Base-by-base conservation (phyloP, 2,329 filamentous ascomycete species). In the Penicillium sp. region DNA sequence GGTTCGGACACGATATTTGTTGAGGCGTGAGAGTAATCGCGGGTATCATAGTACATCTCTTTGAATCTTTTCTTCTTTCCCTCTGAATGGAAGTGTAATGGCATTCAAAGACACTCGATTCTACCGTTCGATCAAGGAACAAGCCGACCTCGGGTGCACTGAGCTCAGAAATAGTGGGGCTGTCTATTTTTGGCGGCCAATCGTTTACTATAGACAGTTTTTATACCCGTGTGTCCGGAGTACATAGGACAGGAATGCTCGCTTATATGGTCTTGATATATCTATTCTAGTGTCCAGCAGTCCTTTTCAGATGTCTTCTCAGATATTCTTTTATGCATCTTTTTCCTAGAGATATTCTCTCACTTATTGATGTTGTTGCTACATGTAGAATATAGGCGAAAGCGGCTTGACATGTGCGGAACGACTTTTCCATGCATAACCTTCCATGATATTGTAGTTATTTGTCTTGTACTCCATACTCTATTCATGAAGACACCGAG, bases 131-230 rank as follows among this genome's bases (percentile, higher is more conserved):
- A 41, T 29, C 7, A 31, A 31, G 21, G 7, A 31, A 21, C 40
- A 31, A 42, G 17, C 17, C 19, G 10, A 31, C 2, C 6, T 31
- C 17, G 12, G 6, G 22, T 29, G 35, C 35, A 49, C 35, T 21
- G 29, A 15, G 31, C 13, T 31, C 28, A 35, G n/a, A 4, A 13
- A 13, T 22, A 15, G 48, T 37, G 37, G 37, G 22, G 22, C n/a
- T 22, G n/a, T 21, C 28, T 49, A 49, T 28, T 45, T 49, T 34
- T 40, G 42, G 13, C 26, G 28, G 37, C 37, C 24, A 42, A 46
- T 50, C 8, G 33, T 19, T 19, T 21, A 12, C 9, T 8, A 1
- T 17, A 13, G 22, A 28, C 15, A 13, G 22, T 17, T 5, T 21
- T 17, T 38, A 39, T 45, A 12, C 26, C n/a, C 28, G 7, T n/a